Conservation (phyloP, 768 basidiomycete genomes). For the Russula earlei region DNA sequence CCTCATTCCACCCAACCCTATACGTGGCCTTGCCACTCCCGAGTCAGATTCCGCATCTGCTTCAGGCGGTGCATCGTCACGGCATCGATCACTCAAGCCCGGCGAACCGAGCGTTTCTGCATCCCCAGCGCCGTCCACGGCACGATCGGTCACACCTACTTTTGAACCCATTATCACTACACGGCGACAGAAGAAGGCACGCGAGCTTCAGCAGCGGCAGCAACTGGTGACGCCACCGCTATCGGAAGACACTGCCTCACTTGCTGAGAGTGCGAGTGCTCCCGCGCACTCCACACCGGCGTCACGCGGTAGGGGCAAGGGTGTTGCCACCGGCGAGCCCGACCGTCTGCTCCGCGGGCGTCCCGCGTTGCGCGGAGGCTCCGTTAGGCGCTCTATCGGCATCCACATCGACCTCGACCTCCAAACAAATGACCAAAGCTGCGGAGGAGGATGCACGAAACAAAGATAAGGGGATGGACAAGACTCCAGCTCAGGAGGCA, state of each 20-base stretch:
- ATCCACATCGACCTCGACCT: background rate
- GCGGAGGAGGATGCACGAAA: constrained; percentile 8
- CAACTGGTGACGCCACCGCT: constrained; percentile 41
- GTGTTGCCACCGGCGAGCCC: background rate
- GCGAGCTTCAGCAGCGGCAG: constrained; percentile 26
- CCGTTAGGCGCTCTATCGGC: constrained; percentile 1
- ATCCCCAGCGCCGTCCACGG: constrained; percentile 21
- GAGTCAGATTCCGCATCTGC: constrained; percentile 3
- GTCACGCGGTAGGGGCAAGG: constrained; percentile 18
- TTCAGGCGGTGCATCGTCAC: constrained; percentile 8
- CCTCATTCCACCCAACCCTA: constrained; percentile 2
- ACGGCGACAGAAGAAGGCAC: constrained; percentile 41
- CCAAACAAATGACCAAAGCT: constrained; percentile 15
- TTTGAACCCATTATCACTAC: constrained; percentile 53
- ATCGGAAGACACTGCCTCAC: constrained; percentile 36
- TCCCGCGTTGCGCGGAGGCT: constrained; percentile 9
- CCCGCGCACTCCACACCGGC: constrained; percentile 22
- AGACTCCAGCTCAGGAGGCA: constrained; percentile 11
- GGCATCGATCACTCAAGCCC: constrained; percentile 8
- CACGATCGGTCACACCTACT: constrained; percentile 22
- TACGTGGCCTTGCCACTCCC: constrained; percentile 9
- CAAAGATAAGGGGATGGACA: constrained; percentile 21
- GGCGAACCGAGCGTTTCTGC: constrained; percentile 16
- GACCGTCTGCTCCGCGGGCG: constrained; percentile 19
- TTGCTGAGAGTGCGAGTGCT: constrained; percentile 24